These are phyloP conservation scores for Cadophora sp. DNA, from an alignment of 2,329 filamentous ascomycete genomes.

Conservation along the genomic window DNA sequence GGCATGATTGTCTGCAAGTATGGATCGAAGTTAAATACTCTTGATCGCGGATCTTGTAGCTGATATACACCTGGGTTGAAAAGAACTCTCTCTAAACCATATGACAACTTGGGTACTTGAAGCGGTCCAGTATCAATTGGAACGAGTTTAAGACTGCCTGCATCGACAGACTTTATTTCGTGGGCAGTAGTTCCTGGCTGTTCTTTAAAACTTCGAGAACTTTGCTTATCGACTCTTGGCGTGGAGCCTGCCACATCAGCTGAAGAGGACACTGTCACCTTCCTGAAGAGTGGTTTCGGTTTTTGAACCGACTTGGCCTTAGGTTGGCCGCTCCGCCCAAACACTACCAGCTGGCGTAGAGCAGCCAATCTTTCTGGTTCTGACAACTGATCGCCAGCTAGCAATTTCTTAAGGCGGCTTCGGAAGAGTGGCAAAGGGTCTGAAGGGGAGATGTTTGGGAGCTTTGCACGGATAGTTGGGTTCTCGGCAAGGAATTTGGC, in stretches of 20 bases:
- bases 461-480: conserved; percentile 2
- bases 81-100: conserved; percentile 63
- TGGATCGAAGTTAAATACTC: conserved; percentile 96
- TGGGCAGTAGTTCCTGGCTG: conserved; percentile 22
- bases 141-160: conserved; percentile 38
- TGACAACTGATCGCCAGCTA: neutral
- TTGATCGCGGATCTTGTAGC: conserved; percentile 84
- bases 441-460: neutral
- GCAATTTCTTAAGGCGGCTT: neutral
- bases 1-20: conserved; percentile 95
- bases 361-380: conserved; percentile 3
- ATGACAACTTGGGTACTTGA: conserved; percentile 43
- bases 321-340: neutral
- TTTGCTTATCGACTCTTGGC: neutral
- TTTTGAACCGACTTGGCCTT: neutral
- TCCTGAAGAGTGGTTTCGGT: neutral
- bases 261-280: neutral
- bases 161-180: conserved; percentile 41
- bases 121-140: conserved; percentile 41
- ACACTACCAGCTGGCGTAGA: neutral
- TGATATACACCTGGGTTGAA: conserved; percentile 96
- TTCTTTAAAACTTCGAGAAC: neutral
- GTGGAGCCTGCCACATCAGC: neutral
- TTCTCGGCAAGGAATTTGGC: conserved; percentile 2
- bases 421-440: neutral